Evolutionary conservation across 108 stramenopile genomes (phyloP), one percentile per base, ranked within the genome.

Genomic region (Nannochloropsis salina): DNA sequence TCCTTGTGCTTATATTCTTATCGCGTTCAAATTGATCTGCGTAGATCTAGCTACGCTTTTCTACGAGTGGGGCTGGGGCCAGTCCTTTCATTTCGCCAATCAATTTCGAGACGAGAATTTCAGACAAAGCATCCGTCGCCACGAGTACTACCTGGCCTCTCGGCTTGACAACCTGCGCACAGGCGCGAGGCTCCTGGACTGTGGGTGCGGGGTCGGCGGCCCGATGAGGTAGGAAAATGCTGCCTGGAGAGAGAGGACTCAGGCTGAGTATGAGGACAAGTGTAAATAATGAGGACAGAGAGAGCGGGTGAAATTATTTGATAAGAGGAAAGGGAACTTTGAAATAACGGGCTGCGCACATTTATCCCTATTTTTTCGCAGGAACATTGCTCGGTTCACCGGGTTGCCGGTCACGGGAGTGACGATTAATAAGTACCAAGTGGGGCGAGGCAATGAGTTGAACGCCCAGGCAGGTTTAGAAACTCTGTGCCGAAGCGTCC

Each of bases 341-440:
- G 31, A 31, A 31, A 31, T 31, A 31, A 31, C 31, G 31, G 31
- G 31, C 31, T 31, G 31, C 31, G 31, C 31, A 31, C 31, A 31
- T 31, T 31, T 31, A 31, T 31, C 31, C 31, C 31, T 31, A 31
- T 31, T 31, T 31, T 0, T 31, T 31, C 31, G 31, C 85, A 86
- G 91, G 82, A 92, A 92, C 81, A 92, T 92, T 74, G 89, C 91
- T 11, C 81, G 79, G 83, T 92, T 92, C 84, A 92, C 91, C 3
- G 82, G 85, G 5, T 90, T 90, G 21, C 80, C 88, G 31, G 47
- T 91, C 84, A 95, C 95, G 6, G 96, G 95, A 15, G 83, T 96
- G 41, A 96, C 94, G 22, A 83, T 95, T 80, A 96, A 95, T 86
- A 93, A 92, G 45, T 96, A 95, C 91, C 95, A 96, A 90, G 89